These are phyloP conservation scores for Malassezia yamatoensis DNA, from an alignment of 1,284 basidiomycete genomes.

Conservation along the genomic window DNA sequence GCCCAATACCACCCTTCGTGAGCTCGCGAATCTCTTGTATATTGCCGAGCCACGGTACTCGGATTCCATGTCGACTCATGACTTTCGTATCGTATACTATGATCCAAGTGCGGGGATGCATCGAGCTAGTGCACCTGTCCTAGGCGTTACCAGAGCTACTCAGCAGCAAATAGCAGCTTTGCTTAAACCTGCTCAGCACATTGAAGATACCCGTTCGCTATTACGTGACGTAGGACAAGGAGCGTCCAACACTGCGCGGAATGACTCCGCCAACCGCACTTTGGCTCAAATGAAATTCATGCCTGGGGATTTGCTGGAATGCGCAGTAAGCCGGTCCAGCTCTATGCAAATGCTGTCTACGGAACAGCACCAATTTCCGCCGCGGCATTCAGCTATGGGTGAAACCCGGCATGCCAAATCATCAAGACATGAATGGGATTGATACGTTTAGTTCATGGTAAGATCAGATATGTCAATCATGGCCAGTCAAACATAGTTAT, in stretches of 20 bases:
- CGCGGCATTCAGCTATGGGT: no score
- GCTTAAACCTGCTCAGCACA: conserved; percentile 13
- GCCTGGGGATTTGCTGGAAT: conserved; percentile 24
- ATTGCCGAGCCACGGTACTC: conserved; percentile 25
- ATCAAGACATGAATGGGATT: no score
- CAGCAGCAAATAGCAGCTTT: conserved; percentile 16
- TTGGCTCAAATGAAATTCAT: conserved; percentile 20
- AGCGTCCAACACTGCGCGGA: neutral
- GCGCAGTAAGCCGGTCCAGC: conserved; percentile 12
- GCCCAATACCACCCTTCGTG: conserved; percentile 35
- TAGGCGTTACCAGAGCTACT: conserved; percentile 29
- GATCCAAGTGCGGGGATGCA: conserved; percentile 11
- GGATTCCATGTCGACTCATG: conserved; percentile 24
- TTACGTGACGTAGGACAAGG: neutral
- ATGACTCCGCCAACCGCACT: conserved; percentile 22
- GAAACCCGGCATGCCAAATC: no score
- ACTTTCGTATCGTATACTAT: conserved; percentile 24
- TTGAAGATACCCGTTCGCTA: neutral
- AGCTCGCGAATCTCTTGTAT: conserved; percentile 30
- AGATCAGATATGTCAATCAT: no score
- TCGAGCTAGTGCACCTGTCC: conserved; percentile 17
- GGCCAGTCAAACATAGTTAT: no score
- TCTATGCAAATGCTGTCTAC: no score
- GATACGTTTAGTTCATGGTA: no score
- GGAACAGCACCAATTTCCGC: no score